Evolutionary conservation across 495 filamentous ascomycete species (phyloP).

Genomic region (Apiosordaria backusii): DNA sequence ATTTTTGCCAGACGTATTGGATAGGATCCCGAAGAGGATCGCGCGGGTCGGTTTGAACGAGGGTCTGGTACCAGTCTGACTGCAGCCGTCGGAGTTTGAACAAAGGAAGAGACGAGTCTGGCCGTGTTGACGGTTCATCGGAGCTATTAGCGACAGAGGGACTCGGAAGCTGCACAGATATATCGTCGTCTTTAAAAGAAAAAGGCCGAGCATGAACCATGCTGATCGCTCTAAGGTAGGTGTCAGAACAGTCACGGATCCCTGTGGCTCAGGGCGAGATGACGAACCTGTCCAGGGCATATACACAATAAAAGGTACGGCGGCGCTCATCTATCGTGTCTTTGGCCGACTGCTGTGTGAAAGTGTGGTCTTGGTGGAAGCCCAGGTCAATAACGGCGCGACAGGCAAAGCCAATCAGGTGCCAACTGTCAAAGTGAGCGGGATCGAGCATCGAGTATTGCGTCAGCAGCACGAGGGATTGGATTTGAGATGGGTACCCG

Average conservation of each 20-base stretch:
- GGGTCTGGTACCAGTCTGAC: constrained; percentile 76
- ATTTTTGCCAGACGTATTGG: constrained; percentile 60
- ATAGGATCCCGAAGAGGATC: constrained; percentile 58
- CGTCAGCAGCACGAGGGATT: constrained; percentile 78
- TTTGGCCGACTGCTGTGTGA: constrained; percentile 59
- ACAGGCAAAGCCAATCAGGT: constrained; percentile 80
- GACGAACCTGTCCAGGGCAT: constrained; percentile 75
- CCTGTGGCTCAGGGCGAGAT: background rate
- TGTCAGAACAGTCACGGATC: constrained; percentile 6
- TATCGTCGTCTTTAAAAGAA: constrained; percentile 88
- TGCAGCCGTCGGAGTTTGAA: constrained; percentile 74
- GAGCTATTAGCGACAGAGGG: constrained; percentile 37
- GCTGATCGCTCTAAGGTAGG: constrained; percentile 63
- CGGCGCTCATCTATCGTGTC: constrained; percentile 69
- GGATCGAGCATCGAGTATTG: constrained; percentile 87
- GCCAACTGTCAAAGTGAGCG: constrained; percentile 85
- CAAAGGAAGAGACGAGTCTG: constrained; percentile 57
- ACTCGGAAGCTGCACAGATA: constrained; percentile 59
- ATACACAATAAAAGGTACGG: constrained; percentile 80
- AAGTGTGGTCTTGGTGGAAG: constrained; percentile 74
- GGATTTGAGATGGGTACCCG: constrained; percentile 75
- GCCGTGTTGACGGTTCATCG: constrained; percentile 40
- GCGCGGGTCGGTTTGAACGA: constrained; percentile 65
- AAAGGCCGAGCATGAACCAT: constrained; percentile 77
- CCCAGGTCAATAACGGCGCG: constrained; percentile 83